Evolutionary conservation across 1,284 basidiomycete genomes (phyloP).

Genomic region (Caloboletus firmus): DNA sequence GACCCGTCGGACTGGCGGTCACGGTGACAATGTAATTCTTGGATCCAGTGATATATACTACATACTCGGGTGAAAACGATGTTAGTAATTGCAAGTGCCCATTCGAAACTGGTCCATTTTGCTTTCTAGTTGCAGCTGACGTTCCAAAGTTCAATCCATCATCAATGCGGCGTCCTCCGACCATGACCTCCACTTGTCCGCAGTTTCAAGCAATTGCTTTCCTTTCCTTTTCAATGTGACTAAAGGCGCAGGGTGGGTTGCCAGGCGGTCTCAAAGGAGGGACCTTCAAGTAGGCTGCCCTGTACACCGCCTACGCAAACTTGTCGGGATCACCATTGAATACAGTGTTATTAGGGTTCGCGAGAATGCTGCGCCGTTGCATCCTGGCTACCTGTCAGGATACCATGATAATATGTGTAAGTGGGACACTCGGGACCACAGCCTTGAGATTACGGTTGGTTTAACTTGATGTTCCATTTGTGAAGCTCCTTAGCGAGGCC

Average conservation of each 20-base stretch:
- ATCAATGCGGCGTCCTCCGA: conserved; percentile 28
- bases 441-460: background rate
- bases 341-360: background rate
- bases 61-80: background rate
- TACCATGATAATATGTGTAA: background rate
- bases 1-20: background rate
- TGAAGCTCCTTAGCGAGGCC: conserved; percentile 18
- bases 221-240: conserved; percentile 11
- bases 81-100: background rate
- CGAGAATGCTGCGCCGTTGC: background rate
- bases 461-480: conserved; percentile 27
- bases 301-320: conserved; percentile 17
- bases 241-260: conserved; percentile 24
- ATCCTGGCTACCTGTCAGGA: conserved; percentile 17
- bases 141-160: background rate
- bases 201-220: conserved; percentile 15
- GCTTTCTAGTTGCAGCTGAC: background rate
- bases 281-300: conserved; percentile 13
- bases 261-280: conserved; percentile 32
- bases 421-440: background rate
- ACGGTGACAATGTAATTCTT: background rate
- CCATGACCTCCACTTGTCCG: conserved; percentile 30
- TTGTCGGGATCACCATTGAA: conserved; percentile 24
- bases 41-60: background rate
- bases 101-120: background rate